Evolutionary conservation across 139 green algal species (phyloP), one percentile per base, ranked within the genome.

Genomic region (Coelastrella sp.): DNA sequence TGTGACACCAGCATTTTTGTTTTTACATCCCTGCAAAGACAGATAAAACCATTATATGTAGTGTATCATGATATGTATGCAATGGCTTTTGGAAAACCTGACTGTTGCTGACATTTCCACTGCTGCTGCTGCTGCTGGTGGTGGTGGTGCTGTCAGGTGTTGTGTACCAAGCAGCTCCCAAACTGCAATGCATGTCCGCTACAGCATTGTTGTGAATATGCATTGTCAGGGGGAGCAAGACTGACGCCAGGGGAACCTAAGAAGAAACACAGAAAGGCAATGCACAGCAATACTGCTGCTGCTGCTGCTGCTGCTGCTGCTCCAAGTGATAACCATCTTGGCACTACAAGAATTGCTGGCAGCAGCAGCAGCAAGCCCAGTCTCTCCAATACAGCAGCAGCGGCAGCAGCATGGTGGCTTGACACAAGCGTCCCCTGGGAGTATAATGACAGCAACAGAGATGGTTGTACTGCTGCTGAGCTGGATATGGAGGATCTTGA

Each of bases 141-240:
- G n/a, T n/a, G n/a, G n/a, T n/a, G n/a, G n/a, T n/a, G n/a, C n/a
- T 30, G 7, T 32, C 89, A 74, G 66, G 66, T 74, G 66, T 53
- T 92, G 51, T 95, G 93, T 91, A 95, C 88, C 72, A 98, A 97
- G 89, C 79, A 85, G 4, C 59, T 80, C 34, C 95, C 95, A 73
- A 96, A 96, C 87, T 98, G 95, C 88, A 34, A 3, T 25, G 79
- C 88, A 43, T 98, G 95, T 89, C 95, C 95, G 2, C 86, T 98
- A 48, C 68, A 73, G 84, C 83, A 25, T 30, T 30, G 34, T 19
- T 91, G 88, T 57, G 87, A 90, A 38, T 90, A 90, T 34, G 87
- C 87, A 23, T 35, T 59, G 37, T 69, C 68, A 23, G 86, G 86
- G 0, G 86, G 86, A 8, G 45, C 48, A 21, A 48, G 86, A 19